These are phyloP conservation scores for Lathyrus oleraceus DNA, from an alignment of 306 rosid genomes.

Conservation along the genomic window DNA sequence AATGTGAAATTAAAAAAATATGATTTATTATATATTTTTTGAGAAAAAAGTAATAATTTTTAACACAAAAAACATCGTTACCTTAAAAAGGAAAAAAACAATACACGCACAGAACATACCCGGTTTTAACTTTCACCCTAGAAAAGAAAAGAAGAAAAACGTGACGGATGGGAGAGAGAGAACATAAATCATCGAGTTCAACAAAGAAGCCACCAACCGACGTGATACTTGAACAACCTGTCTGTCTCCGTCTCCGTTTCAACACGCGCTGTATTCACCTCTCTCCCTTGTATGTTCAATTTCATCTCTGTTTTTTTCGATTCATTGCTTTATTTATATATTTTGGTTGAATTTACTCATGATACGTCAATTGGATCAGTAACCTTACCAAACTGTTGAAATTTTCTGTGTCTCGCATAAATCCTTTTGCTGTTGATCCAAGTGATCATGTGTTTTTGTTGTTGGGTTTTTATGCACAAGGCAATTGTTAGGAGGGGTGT, in stretches of 20 bases:
- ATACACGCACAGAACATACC: too few species aligned
- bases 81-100: too few species aligned
- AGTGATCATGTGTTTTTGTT: background rate
- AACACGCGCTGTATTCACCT: background rate
- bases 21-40: too few species aligned
- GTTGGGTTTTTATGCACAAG: background rate
- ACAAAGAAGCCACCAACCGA: background rate
- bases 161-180: background rate
- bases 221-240: background rate
- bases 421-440: background rate
- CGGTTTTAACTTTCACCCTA: too few species aligned
- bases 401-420: background rate
- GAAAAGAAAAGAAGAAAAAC: background rate
- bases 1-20: too few species aligned
- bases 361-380: background rate
- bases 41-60: too few species aligned
- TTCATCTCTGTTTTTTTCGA: background rate
- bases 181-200: background rate
- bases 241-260: background rate
- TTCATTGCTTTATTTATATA: background rate
- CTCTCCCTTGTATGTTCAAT: constrained; percentile 18
- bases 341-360: constrained; percentile 1
- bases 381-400: too few species aligned
- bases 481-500: background rate
- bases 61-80: too few species aligned